A percentile compares a stretch with the other conserved stretches of the same genome.
phyloP scores from a whole-genome alignment of 805 yeast species.

The Ogataea degrootiae region DNA sequence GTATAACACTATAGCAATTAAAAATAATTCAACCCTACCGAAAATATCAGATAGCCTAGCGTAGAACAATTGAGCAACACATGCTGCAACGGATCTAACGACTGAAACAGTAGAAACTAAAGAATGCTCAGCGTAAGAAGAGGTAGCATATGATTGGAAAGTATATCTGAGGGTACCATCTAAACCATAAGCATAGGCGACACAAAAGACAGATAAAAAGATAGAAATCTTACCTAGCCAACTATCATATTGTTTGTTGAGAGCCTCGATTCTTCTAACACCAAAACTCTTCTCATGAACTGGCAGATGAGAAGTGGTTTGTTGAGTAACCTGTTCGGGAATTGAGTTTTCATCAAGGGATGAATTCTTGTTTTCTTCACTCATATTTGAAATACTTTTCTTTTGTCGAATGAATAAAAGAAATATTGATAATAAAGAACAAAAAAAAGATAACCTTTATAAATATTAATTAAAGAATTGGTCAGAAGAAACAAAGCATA shows the following conservation, averaged over 20 bases:
- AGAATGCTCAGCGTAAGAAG: constrained; percentile 50
- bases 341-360: background rate
- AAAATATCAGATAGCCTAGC: constrained; percentile 65
- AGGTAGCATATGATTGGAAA: constrained; percentile 52
- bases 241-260: constrained; percentile 42
- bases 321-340: background rate
- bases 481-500: too few relatives aligned
- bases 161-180: constrained; percentile 47
- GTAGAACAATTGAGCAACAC: constrained; percentile 60
- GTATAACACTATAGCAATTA: constrained; percentile 49
- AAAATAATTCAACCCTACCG: constrained; percentile 53
- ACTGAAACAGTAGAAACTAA: constrained; percentile 55
- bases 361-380: background rate
- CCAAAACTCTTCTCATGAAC: constrained; percentile 38
- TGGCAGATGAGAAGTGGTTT: background rate
- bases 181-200: constrained; percentile 56
- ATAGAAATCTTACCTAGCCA: constrained; percentile 32
- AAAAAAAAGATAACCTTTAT: background rate
- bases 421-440: background rate
- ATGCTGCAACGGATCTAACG: constrained; percentile 54
- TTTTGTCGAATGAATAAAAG: background rate
- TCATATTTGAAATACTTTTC: background rate
- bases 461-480: too few relatives aligned
- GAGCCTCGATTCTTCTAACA: constrained; percentile 51
- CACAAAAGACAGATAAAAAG: constrained; percentile 46